phyloP scores from a whole-genome alignment of 2,329 filamentous ascomycete genomes.

The Nemania sp. region DNA sequence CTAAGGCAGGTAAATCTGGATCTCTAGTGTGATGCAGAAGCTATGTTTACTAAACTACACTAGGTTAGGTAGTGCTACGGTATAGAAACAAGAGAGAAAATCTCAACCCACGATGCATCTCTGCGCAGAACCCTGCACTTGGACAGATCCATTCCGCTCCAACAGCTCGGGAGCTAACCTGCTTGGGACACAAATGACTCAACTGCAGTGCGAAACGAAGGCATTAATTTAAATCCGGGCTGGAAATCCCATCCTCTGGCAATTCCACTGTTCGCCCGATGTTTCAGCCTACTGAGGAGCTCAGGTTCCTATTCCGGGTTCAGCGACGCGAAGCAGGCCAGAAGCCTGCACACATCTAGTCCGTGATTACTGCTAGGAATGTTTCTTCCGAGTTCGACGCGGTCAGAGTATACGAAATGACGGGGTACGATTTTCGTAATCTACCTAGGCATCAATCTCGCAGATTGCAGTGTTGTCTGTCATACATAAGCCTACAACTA shows the following conservation, averaged over 20 bases:
- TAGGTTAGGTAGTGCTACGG: neutral
- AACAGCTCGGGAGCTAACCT: neutral
- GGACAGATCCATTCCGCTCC: neutral
- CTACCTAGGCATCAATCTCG: too few species aligned
- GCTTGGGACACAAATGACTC: constrained; percentile 15
- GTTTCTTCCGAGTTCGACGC: too few species aligned
- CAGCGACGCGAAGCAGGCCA: neutral
- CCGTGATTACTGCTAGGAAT: too few species aligned
- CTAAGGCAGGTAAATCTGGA: too few species aligned
- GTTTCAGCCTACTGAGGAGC: constrained; percentile 22
- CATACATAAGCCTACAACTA: constrained; percentile 15
- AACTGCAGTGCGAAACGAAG: neutral
- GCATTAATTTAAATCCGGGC: constrained; percentile 4
- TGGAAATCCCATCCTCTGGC: constrained; percentile 1
- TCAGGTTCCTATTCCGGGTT: neutral
- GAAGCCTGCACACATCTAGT: constrained; percentile 11
- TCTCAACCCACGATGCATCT: neutral
- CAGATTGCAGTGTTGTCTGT: constrained; percentile 18
- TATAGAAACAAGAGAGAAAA: too few species aligned
- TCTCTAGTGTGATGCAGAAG: neutral
- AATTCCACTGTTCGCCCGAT: constrained; percentile 16
- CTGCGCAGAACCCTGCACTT: too few species aligned
- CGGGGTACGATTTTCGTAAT: too few species aligned
- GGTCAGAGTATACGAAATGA: too few species aligned
- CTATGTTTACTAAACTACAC: too few species aligned